Evolutionary conservation across 331 rosid genomes (phyloP).

Genomic region (Ulmus americana): DNA sequence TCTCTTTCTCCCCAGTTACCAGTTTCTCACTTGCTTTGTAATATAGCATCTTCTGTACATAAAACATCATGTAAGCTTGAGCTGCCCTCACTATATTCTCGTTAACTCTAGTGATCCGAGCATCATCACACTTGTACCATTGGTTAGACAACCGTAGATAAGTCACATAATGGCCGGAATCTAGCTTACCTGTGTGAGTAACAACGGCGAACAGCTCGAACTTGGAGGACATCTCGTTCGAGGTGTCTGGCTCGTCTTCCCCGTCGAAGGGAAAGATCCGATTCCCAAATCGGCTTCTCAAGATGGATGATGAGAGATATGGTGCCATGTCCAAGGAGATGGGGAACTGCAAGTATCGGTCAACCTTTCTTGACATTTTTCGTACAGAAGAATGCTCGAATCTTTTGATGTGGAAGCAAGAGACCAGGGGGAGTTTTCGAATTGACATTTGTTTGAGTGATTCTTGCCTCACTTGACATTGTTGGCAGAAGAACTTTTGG

Average conservation of each 20-base stretch:
- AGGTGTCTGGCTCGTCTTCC: constrained; percentile 49
- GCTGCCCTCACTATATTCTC: constrained; percentile 86
- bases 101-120: constrained; percentile 86
- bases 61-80: constrained; percentile 94
- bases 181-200: constrained; percentile 84
- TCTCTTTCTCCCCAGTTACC: constrained; percentile 18
- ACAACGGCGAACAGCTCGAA: constrained; percentile 91
- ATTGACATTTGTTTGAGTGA: constrained; percentile 95
- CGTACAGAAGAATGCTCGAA: constrained; percentile 85
- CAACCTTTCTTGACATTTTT: constrained; percentile 87
- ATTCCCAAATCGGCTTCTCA: constrained; percentile 75
- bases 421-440: constrained; percentile 81
- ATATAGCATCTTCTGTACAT: constrained; percentile 87
- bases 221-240: constrained; percentile 60
- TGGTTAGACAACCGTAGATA: constrained; percentile 72
- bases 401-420: constrained; percentile 88
- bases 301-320: constrained; percentile 78
- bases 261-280: constrained; percentile 72
- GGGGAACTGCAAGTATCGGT: constrained; percentile 86
- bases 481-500: constrained; percentile 92
- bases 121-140: constrained; percentile 94
- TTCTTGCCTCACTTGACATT: constrained; percentile 87
- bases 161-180: constrained; percentile 88
- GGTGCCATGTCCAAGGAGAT: constrained; percentile 84
- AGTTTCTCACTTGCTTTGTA: constrained; percentile 74